Conservation (phyloP, 345 rosid species). For the Brassica nigra region DNA sequence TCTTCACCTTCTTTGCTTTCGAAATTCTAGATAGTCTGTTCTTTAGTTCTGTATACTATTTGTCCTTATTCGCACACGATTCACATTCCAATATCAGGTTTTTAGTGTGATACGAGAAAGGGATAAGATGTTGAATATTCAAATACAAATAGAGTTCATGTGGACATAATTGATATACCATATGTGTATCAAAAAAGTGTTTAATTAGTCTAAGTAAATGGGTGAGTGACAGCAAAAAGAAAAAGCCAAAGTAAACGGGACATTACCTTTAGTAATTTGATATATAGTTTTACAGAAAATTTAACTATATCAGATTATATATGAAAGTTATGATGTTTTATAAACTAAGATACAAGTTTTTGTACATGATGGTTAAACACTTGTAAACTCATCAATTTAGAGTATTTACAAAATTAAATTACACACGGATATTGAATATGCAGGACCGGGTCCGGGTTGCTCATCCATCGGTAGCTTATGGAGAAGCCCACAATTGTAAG, state of each 20-base stretch:
- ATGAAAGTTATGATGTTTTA: no score
- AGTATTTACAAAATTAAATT: not conserved
- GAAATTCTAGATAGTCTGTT: not conserved
- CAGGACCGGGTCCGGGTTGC: conserved; percentile 72
- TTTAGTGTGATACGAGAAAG: conserved; percentile 17
- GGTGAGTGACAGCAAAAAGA: not conserved
- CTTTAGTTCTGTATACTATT: no score
- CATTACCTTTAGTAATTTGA: not conserved
- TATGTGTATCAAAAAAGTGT: not conserved
- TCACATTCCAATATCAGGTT: not conserved
- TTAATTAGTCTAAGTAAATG: not conserved
- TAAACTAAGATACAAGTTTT: no score
- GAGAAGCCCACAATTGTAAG: conserved; percentile 74
- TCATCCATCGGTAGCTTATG: conserved; percentile 63
- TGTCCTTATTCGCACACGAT: conserved; percentile 15
- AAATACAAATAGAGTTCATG: not conserved
- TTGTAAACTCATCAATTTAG: not conserved
- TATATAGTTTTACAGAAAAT: not conserved
- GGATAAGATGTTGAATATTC: conserved; percentile 34
- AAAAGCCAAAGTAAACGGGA: no score
- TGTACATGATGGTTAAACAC: not conserved
- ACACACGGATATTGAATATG: not conserved
- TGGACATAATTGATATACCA: not conserved
- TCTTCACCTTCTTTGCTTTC: not conserved
- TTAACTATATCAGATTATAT: no score